Conservation (phyloP, 371 early-diverging fungal genomes). For the Mycotypha africana region DNA sequence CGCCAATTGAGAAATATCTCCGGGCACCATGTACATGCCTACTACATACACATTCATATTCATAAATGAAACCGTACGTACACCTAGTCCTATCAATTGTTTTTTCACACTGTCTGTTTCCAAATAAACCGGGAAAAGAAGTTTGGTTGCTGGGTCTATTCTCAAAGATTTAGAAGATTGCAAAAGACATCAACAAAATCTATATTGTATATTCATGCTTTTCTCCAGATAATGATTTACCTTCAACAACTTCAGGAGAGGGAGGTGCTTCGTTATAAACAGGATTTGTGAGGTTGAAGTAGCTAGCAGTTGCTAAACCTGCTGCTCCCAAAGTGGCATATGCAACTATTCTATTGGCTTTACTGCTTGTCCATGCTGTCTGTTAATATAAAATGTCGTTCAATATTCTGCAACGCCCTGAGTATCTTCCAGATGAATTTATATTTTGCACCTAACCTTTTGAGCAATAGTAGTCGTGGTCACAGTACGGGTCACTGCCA, state of each 20-base stretch:
- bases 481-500: too few species aligned
- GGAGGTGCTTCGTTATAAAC: conserved; percentile 19
- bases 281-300: conserved; percentile 6
- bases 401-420: too few species aligned
- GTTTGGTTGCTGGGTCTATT: conserved; percentile 33
- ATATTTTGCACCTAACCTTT: too few species aligned
- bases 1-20: conserved; percentile 34
- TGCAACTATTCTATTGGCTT: too few species aligned
- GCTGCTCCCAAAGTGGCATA: too few species aligned
- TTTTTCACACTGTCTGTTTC: conserved; percentile 30
- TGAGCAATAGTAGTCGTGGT: too few species aligned
- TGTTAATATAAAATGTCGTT: too few species aligned
- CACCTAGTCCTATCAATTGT: conserved; percentile 59
- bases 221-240: conserved; percentile 12
- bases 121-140: conserved; percentile 31
- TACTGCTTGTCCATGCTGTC: too few species aligned
- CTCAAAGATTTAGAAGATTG: too few species aligned
- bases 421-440: too few species aligned
- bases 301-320: not conserved
- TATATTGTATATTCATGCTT: too few species aligned
- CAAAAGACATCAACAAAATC: too few species aligned
- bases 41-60: conserved; percentile 63
- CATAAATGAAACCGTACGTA: conserved; percentile 64
- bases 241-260: conserved; percentile 36
- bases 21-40: conserved; percentile 52